Percentiles rank a stretch among this genome's conserved stretches.
Conservation (phyloP, 2,329 filamentous ascomycete species). For the Colletotrichum zoysiae region DNA sequence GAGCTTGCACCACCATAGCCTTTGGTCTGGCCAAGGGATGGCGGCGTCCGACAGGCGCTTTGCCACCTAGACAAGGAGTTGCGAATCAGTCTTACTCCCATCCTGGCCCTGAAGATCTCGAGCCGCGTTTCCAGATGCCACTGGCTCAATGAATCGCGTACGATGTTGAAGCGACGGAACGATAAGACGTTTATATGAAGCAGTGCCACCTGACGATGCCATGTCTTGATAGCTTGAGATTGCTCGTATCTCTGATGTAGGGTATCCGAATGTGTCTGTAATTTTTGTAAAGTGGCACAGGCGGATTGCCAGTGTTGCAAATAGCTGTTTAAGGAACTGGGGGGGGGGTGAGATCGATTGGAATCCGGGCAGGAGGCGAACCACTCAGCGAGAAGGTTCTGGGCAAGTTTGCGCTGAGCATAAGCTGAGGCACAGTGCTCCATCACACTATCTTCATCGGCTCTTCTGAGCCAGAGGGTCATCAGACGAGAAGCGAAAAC, state of each 20-base stretch:
- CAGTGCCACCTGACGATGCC: slow-evolving; percentile 9
- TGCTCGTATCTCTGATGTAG: not conserved
- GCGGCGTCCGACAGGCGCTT: slow-evolving; percentile 20
- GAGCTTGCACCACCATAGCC: not conserved
- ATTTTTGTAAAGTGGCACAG: not conserved
- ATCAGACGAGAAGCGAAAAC: slow-evolving; percentile 22
- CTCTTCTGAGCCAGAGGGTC: slow-evolving; percentile 24
- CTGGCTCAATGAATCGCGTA: slow-evolving; percentile 16
- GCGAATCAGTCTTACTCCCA: slow-evolving; percentile 24
- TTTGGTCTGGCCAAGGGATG: not conserved
- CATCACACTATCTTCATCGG: not conserved
- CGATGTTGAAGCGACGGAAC: slow-evolving; percentile 7
- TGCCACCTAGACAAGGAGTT: slow-evolving; percentile 23
- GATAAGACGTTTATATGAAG: not conserved
- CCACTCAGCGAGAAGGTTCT: slow-evolving; percentile 14
- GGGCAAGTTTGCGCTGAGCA: not conserved
- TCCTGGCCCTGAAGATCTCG: slow-evolving; percentile 21
- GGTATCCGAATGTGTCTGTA: not conserved
- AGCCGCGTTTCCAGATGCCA: slow-evolving; percentile 30
- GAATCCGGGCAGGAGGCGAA: slow-evolving; percentile 4
- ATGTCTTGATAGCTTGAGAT: slow-evolving; percentile 6
- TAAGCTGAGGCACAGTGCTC: not conserved
- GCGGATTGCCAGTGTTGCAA: slow-evolving; percentile 20
- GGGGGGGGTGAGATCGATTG: not conserved
- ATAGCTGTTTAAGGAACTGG: not conserved